phyloP scores from a whole-genome alignment of 129 eudicot species.

The Lactuca saligna region DNA sequence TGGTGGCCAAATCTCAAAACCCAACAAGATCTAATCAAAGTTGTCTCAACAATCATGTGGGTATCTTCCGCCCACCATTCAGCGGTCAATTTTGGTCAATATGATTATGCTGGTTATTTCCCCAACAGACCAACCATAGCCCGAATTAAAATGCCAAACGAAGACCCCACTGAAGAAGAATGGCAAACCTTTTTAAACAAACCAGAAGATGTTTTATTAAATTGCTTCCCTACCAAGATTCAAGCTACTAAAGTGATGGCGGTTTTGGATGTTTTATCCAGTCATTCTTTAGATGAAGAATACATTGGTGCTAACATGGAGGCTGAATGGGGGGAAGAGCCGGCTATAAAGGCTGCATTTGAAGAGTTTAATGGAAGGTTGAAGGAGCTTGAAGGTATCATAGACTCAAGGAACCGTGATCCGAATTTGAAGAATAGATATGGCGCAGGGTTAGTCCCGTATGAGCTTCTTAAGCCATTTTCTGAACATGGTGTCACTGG shows the following conservation, averaged over 20 bases:
- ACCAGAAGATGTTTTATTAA: slow-evolving; percentile 29
- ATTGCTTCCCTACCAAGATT: slow-evolving; percentile 28
- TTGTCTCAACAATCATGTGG: slow-evolving; percentile 40
- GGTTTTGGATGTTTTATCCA: slow-evolving; percentile 28
- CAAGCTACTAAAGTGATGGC: slow-evolving; percentile 37
- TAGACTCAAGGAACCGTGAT: slow-evolving; percentile 33
- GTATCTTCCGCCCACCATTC: slow-evolving; percentile 45
- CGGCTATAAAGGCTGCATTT: slow-evolving; percentile 28
- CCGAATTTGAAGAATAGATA: slow-evolving; percentile 27
- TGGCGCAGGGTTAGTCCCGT: slow-evolving; percentile 40
- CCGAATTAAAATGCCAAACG: slow-evolving; percentile 38
- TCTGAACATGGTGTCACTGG: slow-evolving; percentile 41
- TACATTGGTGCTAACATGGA: slow-evolving; percentile 30
- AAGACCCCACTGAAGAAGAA: slow-evolving; percentile 28
- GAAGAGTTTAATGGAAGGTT: slow-evolving; percentile 18
- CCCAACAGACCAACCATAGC: slow-evolving; percentile 40
- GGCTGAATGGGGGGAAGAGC: slow-evolving; percentile 34
- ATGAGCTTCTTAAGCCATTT: slow-evolving; percentile 39
- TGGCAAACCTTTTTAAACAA: slow-evolving; percentile 29
- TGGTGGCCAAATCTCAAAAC: slow-evolving; percentile 53
- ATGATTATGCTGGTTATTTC: slow-evolving; percentile 43
- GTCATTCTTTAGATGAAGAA: slow-evolving; percentile 40
- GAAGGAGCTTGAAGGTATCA: slow-evolving; percentile 23
- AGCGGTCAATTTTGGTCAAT: slow-evolving; percentile 56
- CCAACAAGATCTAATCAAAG: slow-evolving; percentile 23